phyloP scores from a whole-genome alignment of 2,329 filamentous ascomycete genomes.

The Exophiala alcalophila region DNA sequence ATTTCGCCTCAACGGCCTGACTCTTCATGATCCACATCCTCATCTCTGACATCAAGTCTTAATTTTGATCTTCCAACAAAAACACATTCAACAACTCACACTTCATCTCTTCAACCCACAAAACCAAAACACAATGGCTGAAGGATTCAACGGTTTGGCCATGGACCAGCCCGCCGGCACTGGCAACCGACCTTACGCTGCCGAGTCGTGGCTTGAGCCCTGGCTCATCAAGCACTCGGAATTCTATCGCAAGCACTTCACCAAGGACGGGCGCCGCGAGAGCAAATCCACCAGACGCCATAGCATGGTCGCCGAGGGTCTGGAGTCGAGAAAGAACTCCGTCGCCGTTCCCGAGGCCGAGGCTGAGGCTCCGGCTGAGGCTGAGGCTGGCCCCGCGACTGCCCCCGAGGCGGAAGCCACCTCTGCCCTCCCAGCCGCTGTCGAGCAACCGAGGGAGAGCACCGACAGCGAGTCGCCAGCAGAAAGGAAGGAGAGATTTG shows the following conservation, averaged over 20 bases:
- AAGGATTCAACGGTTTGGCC: conserved; percentile 22
- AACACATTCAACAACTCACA: background rate
- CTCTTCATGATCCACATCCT: conserved; percentile 6
- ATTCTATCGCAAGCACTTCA: conserved; percentile 29
- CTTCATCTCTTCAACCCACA: background rate
- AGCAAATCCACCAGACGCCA: conserved; percentile 24
- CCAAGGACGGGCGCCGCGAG: conserved; percentile 19
- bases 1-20: conserved; percentile 4
- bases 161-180: conserved; percentile 25
- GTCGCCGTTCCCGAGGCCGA: conserved; percentile 15
- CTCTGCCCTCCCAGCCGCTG: conserved; percentile 12
- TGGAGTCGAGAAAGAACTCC: conserved; percentile 25
- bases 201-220: conserved; percentile 28
- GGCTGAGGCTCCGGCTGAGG: conserved; percentile 17
- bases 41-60: no score
- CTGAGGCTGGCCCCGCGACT: no score
- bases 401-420: conserved; percentile 22
- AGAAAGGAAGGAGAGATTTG: conserved; percentile 10
- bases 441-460: conserved; percentile 18
- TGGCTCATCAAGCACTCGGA: conserved; percentile 28
- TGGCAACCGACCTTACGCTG: conserved; percentile 22
- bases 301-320: conserved; percentile 19
- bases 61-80: background rate
- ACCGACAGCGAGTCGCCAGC: conserved; percentile 4
- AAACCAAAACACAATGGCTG: conserved; percentile 20